Evolutionary conservation across 306 rosid genomes (phyloP), one percentile per base, ranked within the genome.

Genomic region (Purshia tridentata): DNA sequence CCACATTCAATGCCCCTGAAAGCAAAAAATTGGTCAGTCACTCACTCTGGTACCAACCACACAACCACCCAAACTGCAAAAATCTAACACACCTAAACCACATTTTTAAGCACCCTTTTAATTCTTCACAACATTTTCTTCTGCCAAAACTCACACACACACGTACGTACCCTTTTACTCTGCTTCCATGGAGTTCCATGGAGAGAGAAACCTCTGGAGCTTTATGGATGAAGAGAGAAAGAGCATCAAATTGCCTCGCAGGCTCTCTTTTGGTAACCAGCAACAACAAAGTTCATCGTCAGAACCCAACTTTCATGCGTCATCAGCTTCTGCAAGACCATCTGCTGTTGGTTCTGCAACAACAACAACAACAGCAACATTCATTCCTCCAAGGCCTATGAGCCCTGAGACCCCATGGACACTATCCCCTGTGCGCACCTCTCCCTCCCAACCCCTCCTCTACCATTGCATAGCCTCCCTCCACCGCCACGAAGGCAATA

Each of bases 401-500:
- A 83, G 82, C 58, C 86, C 84, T 0, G 78, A 79, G 77, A 82
- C 81, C 0, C 82, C 86, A 10, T 67, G 84, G 84, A 71, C 81
- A 49, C 77, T 81, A 47, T 81, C 85, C 20, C 83, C 83, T 0
- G 73, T 78, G 14, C 72, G 83, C 11, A 72, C 81, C 11, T 67
- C 78, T 46, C 80, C 85, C 11, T 37, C 76, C 1, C 83, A 75
- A 16, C 83, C 80, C 11, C 80, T 81, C 42, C 77, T 85, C 54
- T 85, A 82, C 74, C 85, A 82, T 39, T 86, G 90, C 85, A 83
- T 86, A 47, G 85, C 90, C 19, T 86, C 90, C 42, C 85, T 86
- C 23, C 90, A 86, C 75, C 85, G 85, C 61, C 82, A 79, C 6
- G 87, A 86, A 70, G 90, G 87, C 13, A 83, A 83, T 65, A 81